phyloP scores from a whole-genome alignment of 192 early-diverging fungal genomes.

The Mortierella antarctica region DNA sequence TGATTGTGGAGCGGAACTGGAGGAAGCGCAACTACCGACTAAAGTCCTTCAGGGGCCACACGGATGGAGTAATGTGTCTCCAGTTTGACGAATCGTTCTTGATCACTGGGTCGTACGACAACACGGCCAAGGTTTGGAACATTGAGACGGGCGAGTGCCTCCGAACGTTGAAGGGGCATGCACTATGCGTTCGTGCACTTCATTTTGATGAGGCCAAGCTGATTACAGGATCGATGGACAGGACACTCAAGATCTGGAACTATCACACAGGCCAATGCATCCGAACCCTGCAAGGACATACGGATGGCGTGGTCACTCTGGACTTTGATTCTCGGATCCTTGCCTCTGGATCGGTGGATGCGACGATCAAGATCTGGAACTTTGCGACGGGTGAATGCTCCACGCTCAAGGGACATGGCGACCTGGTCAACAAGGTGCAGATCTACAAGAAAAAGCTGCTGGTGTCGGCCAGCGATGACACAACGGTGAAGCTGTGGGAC shows the following conservation, averaged over 20 bases:
- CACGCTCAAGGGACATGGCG: slow-evolving; percentile 84
- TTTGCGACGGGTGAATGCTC: slow-evolving; percentile 72
- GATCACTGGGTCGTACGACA: slow-evolving; percentile 91
- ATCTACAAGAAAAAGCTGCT: slow-evolving; percentile 73
- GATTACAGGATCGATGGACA: slow-evolving; percentile 92
- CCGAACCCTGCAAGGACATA: slow-evolving; percentile 80
- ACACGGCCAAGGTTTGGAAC: slow-evolving; percentile 90
- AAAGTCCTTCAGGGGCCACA: slow-evolving; percentile 79
- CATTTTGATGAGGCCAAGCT: slow-evolving; percentile 97
- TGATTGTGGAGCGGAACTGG: slow-evolving; percentile 96
- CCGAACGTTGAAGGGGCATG: slow-evolving; percentile 85
- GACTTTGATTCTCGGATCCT: slow-evolving; percentile 84
- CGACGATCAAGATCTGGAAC: slow-evolving; percentile 91
- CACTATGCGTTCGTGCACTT: slow-evolving; percentile 84
- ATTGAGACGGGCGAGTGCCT: slow-evolving; percentile 84
- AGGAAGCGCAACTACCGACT: slow-evolving; percentile 78
- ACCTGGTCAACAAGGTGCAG: slow-evolving; percentile 93
- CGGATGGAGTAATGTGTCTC: slow-evolving; percentile 90
- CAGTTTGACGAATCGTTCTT: slow-evolving; percentile 89
- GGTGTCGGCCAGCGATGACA: slow-evolving; percentile 92
- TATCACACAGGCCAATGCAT: slow-evolving; percentile 90
- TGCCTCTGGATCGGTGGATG: slow-evolving; percentile 88
- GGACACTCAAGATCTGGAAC: slow-evolving; percentile 94
- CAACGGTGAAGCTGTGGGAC: slow-evolving; percentile 87
- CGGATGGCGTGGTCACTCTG: slow-evolving; percentile 84